These are phyloP conservation scores for Pinus taeda DNA, from an alignment of 75 land plant species.

Conservation along the genomic window DNA sequence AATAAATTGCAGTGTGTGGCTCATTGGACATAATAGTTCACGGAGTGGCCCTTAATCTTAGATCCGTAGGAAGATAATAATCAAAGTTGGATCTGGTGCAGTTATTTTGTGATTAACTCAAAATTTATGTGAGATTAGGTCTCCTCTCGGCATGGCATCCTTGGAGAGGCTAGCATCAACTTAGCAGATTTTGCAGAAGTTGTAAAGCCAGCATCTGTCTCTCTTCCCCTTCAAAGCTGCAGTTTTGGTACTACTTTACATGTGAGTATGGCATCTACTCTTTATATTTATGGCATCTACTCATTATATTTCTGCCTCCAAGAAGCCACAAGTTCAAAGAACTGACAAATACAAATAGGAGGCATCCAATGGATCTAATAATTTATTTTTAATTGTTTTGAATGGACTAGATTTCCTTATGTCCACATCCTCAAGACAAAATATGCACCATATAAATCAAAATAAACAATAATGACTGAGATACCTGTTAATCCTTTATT, in stretches of 20 bases:
- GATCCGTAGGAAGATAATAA: background rate
- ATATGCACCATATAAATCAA: background rate
- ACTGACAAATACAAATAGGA: conserved; percentile 7
- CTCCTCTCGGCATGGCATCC: conserved; percentile 57
- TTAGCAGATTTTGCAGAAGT: conserved; percentile 73
- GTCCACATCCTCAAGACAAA: background rate
- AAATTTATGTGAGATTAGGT: conserved; percentile 36
- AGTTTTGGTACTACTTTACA: conserved; percentile 57
- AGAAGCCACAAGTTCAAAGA: background rate
- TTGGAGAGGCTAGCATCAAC: conserved; percentile 73
- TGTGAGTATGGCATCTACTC: conserved; percentile 35
- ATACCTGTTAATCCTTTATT: background rate
- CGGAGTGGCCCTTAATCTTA: background rate
- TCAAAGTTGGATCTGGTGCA: background rate
- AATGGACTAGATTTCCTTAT: background rate
- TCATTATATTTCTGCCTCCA: background rate
- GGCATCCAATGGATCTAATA: too few species aligned
- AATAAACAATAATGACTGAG: background rate
- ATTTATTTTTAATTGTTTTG: background rate
- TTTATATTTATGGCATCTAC: background rate
- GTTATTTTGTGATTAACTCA: conserved; percentile 8
- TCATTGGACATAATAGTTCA: background rate
- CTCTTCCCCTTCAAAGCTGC: conserved; percentile 62
- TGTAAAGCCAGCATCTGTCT: conserved; percentile 43
- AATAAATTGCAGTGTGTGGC: background rate